Evolutionary conservation across 1,139 yeast genomes (phyloP).

Genomic region (Trichomonascaceae sp.): DNA sequence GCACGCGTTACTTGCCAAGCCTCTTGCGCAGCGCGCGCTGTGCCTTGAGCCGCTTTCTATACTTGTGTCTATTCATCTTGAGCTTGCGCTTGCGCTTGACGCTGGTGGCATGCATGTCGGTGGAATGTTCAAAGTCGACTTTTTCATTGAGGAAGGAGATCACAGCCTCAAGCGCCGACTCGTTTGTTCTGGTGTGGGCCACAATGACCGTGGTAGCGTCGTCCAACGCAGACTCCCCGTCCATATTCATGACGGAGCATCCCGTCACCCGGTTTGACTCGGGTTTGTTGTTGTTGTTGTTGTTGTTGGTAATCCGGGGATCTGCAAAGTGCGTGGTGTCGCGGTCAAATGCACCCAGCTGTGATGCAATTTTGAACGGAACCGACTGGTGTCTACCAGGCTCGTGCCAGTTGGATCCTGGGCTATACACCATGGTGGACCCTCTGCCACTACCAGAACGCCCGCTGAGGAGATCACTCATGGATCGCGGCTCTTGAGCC

Average conservation of each 20-base stretch:
- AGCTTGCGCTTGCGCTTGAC: conserved; percentile 33
- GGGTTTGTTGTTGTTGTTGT: neutral
- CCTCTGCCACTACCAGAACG: too few species aligned
- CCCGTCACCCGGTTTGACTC: conserved; percentile 7
- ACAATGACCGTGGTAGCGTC: conserved; percentile 9
- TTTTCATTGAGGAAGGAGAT: conserved; percentile 8
- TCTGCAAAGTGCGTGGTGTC: conserved; percentile 3
- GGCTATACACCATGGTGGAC: conserved; percentile 7
- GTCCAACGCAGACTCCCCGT: conserved; percentile 2
- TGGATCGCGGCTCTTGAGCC: conserved; percentile 3
- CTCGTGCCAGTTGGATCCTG: conserved; percentile 5
- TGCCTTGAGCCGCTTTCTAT: conserved; percentile 32
- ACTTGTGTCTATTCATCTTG: conserved; percentile 36
- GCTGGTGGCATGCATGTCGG: conserved; percentile 19
- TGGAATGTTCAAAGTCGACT: conserved; percentile 3
- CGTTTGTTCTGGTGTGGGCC: conserved; percentile 8
- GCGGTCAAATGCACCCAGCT: conserved; percentile 6
- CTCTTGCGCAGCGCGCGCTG: conserved; percentile 30
- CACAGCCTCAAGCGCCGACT: conserved; percentile 9
- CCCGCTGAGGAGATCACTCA: too few species aligned
- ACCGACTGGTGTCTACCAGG: conserved; percentile 2
- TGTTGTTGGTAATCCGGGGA: too few species aligned
- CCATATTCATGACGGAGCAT: conserved; percentile 7
- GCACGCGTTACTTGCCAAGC: conserved; percentile 18
- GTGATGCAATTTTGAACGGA: conserved; percentile 3